Evolutionary conservation across 2,329 filamentous ascomycete species (phyloP).

Genomic region (Ophiocordyceps camponoti-rufipedis): DNA sequence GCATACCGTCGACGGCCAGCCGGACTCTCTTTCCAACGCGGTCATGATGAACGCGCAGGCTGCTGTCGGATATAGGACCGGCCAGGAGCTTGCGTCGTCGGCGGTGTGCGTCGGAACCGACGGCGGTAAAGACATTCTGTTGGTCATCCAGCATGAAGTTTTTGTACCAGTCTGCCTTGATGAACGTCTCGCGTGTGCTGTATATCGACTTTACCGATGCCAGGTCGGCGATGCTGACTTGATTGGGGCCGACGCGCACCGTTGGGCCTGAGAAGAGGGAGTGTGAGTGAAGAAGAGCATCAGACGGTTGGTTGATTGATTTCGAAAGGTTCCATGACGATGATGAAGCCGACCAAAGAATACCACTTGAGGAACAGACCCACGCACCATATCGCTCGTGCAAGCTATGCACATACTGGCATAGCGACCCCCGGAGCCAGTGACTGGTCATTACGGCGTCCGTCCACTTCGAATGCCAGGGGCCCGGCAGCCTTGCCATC

Average conservation of each 20-base stretch:
- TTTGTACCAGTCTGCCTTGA: conserved; percentile 8
- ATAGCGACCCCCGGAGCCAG: conserved; percentile 1
- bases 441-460: conserved; percentile 1
- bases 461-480: conserved; percentile 3
- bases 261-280: conserved; percentile 5
- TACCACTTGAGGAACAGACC: not conserved
- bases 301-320: no score
- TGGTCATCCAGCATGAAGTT: conserved; percentile 4
- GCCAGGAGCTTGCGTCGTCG: conserved; percentile 22
- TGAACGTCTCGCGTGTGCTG: conserved; percentile 7
- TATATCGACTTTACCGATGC: conserved; percentile 14
- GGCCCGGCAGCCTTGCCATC: conserved; percentile 2
- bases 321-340: no score
- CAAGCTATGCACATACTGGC: conserved; percentile 6
- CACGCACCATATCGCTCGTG: conserved; percentile 7
- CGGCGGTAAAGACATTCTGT: conserved; percentile 18
- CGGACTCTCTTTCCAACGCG: not conserved
- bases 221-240: conserved; percentile 7
- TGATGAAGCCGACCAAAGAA: no score
- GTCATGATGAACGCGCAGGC: conserved; percentile 6
- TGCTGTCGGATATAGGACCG: conserved; percentile 16
- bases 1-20: conserved; percentile 1
- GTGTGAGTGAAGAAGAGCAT: no score
- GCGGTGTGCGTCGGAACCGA: conserved; percentile 18
- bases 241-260: conserved; percentile 8